Evolutionary conservation across 2,329 filamentous ascomycete genomes (phyloP), one percentile per base, ranked within the genome.

Genomic region (Davidsoniella eucalypti): DNA sequence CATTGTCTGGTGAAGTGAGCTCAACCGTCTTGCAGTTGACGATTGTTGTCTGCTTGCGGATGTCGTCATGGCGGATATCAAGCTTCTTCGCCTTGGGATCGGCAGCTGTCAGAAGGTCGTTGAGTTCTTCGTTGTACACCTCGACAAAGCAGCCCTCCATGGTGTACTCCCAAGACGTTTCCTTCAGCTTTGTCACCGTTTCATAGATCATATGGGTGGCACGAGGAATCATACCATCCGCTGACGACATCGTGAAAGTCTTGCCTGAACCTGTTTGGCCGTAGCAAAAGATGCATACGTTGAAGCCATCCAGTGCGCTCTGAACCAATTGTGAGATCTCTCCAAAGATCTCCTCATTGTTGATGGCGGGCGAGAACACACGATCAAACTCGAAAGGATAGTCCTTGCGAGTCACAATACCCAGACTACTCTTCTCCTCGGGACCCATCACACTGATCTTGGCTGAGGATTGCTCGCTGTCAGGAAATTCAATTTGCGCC

Each of bases 241-340:
- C 66, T 0, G 82, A 84, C 8, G 85, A 93, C 92, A 98, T 98
- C 3, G 92, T 96, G 61, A 82, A 85, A 0, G 92, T 98, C 71
- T 98, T 98, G 54, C 92, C 92, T 16, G 88, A 92, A 3, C 92
- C 92, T 0, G 92, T 98, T 64, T 98, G 92, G 41, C 92, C 92
- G 61, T 98, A 98, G 61, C 88, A 95, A 67, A 98, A 94, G 55
- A 98, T 96, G 65, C 90, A 96, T 47, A 98, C 92, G 58, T 96
- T 98, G 69, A 94, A 98, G 1, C 92, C 92, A 60, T 98, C 92
- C 38, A 98, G 72, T 0, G 93, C 92, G 57, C 86, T 94, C 65
- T 98, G 92, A 1, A 98, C 88, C 33, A 98, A 76, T 62, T 98
- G 92, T 51, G 87, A 93, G 61, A 96, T 96, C 62, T 98, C 92